phyloP scores from a whole-genome alignment of 177 flowering plant species.

The Vitis hybrid region DNA sequence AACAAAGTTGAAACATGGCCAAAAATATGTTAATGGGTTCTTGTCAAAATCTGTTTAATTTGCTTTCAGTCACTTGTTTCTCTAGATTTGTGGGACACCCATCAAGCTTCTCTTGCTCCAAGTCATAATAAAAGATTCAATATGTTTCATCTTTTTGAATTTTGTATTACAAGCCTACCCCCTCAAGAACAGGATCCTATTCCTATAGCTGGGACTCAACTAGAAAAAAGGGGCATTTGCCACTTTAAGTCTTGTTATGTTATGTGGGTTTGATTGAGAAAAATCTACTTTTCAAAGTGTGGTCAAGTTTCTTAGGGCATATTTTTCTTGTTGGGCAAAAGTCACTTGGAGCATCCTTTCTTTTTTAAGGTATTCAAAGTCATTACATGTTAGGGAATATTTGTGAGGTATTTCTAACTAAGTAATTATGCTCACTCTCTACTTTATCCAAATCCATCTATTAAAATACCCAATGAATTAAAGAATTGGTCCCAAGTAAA shows the following conservation, averaged over 20 bases:
- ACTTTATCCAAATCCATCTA: no score
- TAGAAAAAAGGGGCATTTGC: conserved; percentile 9
- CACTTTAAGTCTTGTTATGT: conserved; percentile 17
- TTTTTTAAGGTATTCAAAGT: conserved; percentile 14
- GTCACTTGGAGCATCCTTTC: conserved; percentile 13
- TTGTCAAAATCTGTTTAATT: conserved; percentile 24
- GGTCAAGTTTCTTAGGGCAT: conserved; percentile 15
- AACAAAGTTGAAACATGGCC: conserved; percentile 11
- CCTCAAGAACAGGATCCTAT: conserved; percentile 13
- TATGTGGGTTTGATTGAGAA: conserved; percentile 22
- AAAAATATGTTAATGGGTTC: conserved; percentile 27
- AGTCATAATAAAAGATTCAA: conserved; percentile 40
- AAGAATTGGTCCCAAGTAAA: no score
- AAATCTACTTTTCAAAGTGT: conserved; percentile 2
- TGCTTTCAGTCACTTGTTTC: conserved; percentile 23
- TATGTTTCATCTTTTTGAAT: conserved; percentile 25
- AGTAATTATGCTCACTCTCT: neutral
- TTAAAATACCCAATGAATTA: no score
- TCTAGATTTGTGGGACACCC: conserved; percentile 26
- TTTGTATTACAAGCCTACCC: neutral
- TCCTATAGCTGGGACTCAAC: conserved; percentile 1
- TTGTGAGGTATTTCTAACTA: conserved; percentile 4
- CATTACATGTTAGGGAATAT: conserved; percentile 8
- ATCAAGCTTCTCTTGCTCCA: conserved; percentile 20
- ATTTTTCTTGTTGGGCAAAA: conserved; percentile 17